Conservation (phyloP, 305 asterid genomes). For the Fraxinus nigra region DNA sequence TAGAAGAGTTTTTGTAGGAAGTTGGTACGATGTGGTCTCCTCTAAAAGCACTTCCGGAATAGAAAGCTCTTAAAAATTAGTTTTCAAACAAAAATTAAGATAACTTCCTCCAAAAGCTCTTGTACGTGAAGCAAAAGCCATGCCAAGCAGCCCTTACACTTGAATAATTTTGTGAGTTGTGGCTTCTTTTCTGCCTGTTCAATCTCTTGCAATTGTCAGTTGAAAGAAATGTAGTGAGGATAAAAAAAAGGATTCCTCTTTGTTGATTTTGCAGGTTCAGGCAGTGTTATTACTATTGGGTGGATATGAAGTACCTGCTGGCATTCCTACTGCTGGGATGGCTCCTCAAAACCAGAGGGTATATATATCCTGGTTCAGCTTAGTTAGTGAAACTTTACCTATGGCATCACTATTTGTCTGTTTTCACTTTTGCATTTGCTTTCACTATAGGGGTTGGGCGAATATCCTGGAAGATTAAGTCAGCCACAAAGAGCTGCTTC, state of each 20-base stretch:
- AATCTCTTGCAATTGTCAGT: not conserved
- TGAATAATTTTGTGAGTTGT: not conserved
- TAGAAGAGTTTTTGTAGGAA: too few species aligned
- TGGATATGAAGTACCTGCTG: slow-evolving; percentile 63
- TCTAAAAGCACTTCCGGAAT: too few species aligned
- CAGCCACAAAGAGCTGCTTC: slow-evolving; percentile 94
- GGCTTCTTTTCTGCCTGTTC: not conserved
- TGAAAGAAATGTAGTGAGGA: not conserved
- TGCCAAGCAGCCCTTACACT: not conserved
- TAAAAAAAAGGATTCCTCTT: not conserved
- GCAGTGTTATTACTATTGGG: slow-evolving; percentile 84
- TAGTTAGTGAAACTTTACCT: not conserved
- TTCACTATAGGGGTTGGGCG: slow-evolving; percentile 50
- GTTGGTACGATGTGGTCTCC: too few species aligned
- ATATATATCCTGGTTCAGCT: slow-evolving; percentile 13
- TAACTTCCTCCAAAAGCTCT: too few species aligned
- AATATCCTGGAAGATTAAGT: slow-evolving; percentile 72
- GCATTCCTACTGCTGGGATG: slow-evolving; percentile 63
- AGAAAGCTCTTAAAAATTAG: too few species aligned
- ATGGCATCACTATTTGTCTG: slow-evolving; percentile 1
- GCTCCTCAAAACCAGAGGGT: slow-evolving; percentile 74
- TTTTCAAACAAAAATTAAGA: too few species aligned
- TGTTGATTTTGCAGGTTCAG: slow-evolving; percentile 59
- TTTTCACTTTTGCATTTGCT: slow-evolving; percentile 24
- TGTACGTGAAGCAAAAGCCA: too few species aligned